Evolutionary conservation across 1,284 basidiomycete genomes (phyloP), one percentile per base, ranked within the genome.

Genomic region (Volvariella volvacea): DNA sequence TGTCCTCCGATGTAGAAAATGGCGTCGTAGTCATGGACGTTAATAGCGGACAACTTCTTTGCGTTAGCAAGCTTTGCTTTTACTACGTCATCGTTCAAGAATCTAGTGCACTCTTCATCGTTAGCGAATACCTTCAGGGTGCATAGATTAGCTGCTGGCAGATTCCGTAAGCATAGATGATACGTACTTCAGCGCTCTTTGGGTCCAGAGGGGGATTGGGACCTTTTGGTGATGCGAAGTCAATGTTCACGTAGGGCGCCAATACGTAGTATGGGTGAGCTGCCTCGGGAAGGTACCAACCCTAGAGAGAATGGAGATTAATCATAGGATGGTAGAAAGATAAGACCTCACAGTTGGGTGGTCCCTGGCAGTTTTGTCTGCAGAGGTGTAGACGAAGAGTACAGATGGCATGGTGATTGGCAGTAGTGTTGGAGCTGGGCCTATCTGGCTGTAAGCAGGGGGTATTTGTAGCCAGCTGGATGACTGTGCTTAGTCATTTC

Each of bases 261-360:
- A 92, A 71, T 45, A 76, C 62, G 56, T 85, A 85, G 68, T 88
- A 91, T 0, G 89, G 87, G 60, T 92, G 88, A 1, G 88, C 88
- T 9, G 83, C 84, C 60, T 88, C 83, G 12, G 83, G 79, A 20
- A 83, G 67, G 60, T 78, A 88, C 75, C 75, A 84, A 39, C 84
- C 83, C 73, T 80, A 34, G 21, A 39, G 12, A 22, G 3, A 43
- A 33, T 22, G 30, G 31, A 20, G n/a, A 37, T 32, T 42, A 39
- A 6, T 6, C 34, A 36, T 15, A 36, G 6, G 6, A 4, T 20
- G 19, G 15, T 8, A 6, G 6, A n/a, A 15, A n/a, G 12, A 17
- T 12, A 9, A 12, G 19, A 12, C 63, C 70, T 51, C 64, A 73
- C 83, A 2, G 81, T 86, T n/a, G 63, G 67, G 4, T 55, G 59